phyloP scores from a whole-genome alignment of 1,139 yeast genomes.

The Yamadazyma triangularis region DNA sequence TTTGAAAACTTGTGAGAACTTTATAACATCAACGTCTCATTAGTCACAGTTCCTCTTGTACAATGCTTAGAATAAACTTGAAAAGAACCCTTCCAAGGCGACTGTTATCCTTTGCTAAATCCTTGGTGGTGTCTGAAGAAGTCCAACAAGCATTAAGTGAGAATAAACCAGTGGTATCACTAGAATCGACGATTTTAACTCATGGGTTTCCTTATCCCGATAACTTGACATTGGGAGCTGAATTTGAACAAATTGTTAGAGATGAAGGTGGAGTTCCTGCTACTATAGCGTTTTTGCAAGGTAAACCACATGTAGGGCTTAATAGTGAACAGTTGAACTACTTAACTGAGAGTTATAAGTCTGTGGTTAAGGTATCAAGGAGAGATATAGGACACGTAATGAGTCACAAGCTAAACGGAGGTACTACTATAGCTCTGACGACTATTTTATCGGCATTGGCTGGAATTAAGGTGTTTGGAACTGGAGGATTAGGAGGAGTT shows the following conservation, averaged over 20 bases:
- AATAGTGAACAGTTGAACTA: conserved; percentile 38
- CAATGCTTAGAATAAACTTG: too few relatives aligned
- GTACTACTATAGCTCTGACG: conserved; percentile 88
- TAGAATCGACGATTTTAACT: conserved; percentile 84
- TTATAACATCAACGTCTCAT: too few relatives aligned
- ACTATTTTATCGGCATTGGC: conserved; percentile 76
- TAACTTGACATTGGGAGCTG: conserved; percentile 66
- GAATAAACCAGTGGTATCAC: conserved; percentile 64
- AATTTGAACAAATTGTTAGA: conserved; percentile 62
- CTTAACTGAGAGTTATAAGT: conserved; percentile 39
- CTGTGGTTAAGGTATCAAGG: conserved; percentile 64
- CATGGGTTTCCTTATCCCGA: conserved; percentile 87
- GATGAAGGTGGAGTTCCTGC: conserved; percentile 75
- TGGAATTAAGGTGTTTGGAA: conserved; percentile 82
- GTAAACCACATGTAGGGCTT: conserved; percentile 70
- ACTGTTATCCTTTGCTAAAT: too few relatives aligned
- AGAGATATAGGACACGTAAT: conserved; percentile 76
- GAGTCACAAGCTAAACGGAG: conserved; percentile 64
- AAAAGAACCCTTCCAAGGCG: too few relatives aligned
- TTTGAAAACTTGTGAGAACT: too few relatives aligned
- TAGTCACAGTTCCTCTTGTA: too few relatives aligned
- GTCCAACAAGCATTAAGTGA: conserved; percentile 55
- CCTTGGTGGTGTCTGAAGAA: conserved; percentile 53
- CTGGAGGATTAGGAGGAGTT: conserved; percentile 94
- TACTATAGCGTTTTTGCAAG: conserved; percentile 74